Percentiles rank a stretch among this genome's conserved stretches.
Evolutionary conservation across 2,329 filamentous ascomycete genomes (phyloP).

Genomic region (Davidsoniella neocaledoniae): DNA sequence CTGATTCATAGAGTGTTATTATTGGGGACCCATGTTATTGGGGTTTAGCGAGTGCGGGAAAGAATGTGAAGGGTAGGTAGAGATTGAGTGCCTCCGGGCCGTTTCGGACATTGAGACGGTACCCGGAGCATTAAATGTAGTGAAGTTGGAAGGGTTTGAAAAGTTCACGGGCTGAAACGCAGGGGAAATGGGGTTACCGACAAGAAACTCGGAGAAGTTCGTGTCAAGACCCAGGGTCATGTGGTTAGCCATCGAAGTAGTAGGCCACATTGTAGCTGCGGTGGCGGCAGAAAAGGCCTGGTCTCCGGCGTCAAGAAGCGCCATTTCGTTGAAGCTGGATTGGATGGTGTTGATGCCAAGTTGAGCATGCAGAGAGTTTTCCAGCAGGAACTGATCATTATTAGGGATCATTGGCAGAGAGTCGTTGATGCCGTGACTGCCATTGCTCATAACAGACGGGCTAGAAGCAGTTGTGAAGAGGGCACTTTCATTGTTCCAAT

Average conservation of each 20-base stretch:
- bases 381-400: constrained; percentile 10
- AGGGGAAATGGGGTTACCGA: constrained; percentile 11
- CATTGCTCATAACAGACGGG: constrained; percentile 87
- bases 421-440: constrained; percentile 50
- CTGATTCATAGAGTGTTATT: constrained; percentile 11
- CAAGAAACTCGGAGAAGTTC: constrained; percentile 12
- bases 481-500: constrained; percentile 3
- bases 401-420: constrained; percentile 11
- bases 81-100: constrained; percentile 7
- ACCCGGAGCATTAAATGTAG: background rate
- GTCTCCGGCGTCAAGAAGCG: constrained; percentile 26
- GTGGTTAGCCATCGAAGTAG: constrained; percentile 40
- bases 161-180: constrained; percentile 10
- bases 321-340: constrained; percentile 56
- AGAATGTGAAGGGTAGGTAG: background rate
- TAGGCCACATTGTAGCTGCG: constrained; percentile 47
- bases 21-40: constrained; percentile 8
- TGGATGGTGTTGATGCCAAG: constrained; percentile 65
- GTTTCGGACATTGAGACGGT: background rate
- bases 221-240: constrained; percentile 9
- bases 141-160: background rate
- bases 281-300: constrained; percentile 10
- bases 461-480: constrained; percentile 66
- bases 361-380: constrained; percentile 3
- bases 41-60: background rate